Base-by-base conservation (phyloP, 352 stramenopile genomes). In the Globisporangium uncinulatum region DNA sequence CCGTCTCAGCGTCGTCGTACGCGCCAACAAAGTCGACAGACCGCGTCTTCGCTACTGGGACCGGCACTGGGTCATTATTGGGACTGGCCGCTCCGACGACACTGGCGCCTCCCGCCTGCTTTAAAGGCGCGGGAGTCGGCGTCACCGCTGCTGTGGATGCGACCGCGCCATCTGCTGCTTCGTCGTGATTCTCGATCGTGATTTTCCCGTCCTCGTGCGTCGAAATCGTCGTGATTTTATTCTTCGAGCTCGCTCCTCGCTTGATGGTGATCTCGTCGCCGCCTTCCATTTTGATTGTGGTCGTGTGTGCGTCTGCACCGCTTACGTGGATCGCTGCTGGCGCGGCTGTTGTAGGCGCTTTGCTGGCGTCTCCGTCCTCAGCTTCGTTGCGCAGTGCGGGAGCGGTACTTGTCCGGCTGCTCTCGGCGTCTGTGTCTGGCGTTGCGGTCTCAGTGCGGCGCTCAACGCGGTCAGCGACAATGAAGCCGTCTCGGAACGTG, bases 181-280 rank as follows among this genome's bases (percentile, higher is more conserved):
- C 72, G 54, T 48, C 56, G 11, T 41, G 46, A 41, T 76, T 76
- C 54, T 90, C 77, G 52, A 90, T 90, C 54, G 76, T 90, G 59
- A 90, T 84, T 56, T 83, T 87, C 44, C 80, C 80, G 57, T 82
- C 76, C 21, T 90, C 77, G 51, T 90, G 70, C 2, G 73, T 66
- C 34, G 76, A 88, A 43, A 90, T 90, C 31, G 66, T 86, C 19
- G 78, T 90, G 62, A 86, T 70, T 54, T 85, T 83, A 24, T 74
- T 71, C 56, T 87, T 86, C 32, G 73, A 81, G 31, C 63, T 83
- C 14, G 64, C 63, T 1, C 59, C 66, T 24, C 76, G 75, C 55
- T 86, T 87, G 65, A 90, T 90, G 37, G 80, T 90, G 69, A 90
- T 88, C 66, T 88, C 79, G 59, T 90, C 77, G 44, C 79, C 79